Base-by-base conservation (phyloP, 2,329 filamentous ascomycete species). In the Claviceps sorghi region DNA sequence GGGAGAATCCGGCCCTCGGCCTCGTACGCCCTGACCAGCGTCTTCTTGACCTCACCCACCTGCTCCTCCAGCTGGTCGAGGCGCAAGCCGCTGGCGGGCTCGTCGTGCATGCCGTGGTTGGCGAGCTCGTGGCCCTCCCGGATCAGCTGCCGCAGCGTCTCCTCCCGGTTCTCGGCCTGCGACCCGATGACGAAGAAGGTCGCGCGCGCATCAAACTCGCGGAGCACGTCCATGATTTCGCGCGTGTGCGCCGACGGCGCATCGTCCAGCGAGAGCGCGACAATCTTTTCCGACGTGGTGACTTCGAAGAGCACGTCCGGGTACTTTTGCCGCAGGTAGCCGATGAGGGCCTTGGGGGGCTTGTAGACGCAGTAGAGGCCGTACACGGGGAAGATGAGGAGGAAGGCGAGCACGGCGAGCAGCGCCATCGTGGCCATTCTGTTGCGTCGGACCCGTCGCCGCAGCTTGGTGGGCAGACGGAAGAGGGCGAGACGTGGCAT, bases 71-170 rank as follows among this genome's bases (percentile, higher is more conserved):
- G 76, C 55, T 77, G 74, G 1, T 69, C 69, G 50, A 82, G 74
- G 42, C 72, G 67, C 29, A 95, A 72, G 0, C 72, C 71, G 45
- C 78, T 74, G 10, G 83, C 84, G 0, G 88, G 81, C 70, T 93
- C 87, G 67, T 95, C 89, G 64, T 82, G 78, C 87, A 93, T 90
- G 10, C 86, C 89, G 67, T 95, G 89, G 68, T 95, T 95, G 26
- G 79, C 89, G 3, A 95, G 72, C 70, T 89, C 85, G 64, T 85
- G 79, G 22, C 82, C 82, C 48, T 68, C 71, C 40, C 71, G 69
- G n/a, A 86, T 71, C 1, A 86, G 69, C 41, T 77, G 71, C 44
- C 73, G 67, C 34, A 88, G 71, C 3, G 75, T 66, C 6, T 71
- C 68, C 61, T 83, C 75, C 30, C 72, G 66, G 1, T 76, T 78